Evolutionary conservation across 1,284 basidiomycete genomes (phyloP), one percentile per base, ranked within the genome.

Genomic region (Crucibulum parvulum): DNA sequence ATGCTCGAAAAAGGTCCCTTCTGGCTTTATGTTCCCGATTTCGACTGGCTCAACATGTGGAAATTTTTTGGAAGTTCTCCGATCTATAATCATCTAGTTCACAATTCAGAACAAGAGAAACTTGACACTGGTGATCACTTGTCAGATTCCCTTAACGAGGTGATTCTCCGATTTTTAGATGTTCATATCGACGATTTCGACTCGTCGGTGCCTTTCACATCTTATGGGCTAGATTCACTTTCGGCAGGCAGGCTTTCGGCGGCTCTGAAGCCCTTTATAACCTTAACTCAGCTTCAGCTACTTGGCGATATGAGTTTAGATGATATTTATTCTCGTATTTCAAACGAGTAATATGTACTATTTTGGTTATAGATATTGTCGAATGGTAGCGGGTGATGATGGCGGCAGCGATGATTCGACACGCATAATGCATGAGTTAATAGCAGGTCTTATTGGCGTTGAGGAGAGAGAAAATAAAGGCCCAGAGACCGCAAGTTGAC

Each of bases 191-290:
- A 71, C 36, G 78, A 80, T 50, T 72, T 81, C 48, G 70, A 71
- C 13, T 60, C 63, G 3, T 74, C 78, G 36, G 75, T 79, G 2
- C 81, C 80, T 0, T 68, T 82, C 51, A 78, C 76, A 3, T 68
- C 74, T 4, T 81, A 79, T 53, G 81, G 80, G 11, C 67, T 81
- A 13, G 80, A 81, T 60, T 81, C 80, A 1, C 68, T 81, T 1
- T 70, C 74, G 4, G 79, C 80, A 2, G 73, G 73, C 2, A 68
- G 73, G 10, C 65, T 80, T 11, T 75, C 78, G 6, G 69, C 70
- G 50, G 68, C 68, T 2, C 68, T 81, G 34, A 71, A 72, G 6
- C 65, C 72, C 0, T 60, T 72, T 10, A 53, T 78, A 2, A 53
- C 67, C 24, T 65, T 80, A 24, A 72, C 76, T 0, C 78, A 80